Percentiles rank a stretch among this genome's conserved stretches.
phyloP scores from a whole-genome alignment of 108 stramenopile genomes.

The Thalassiosira profunda region DNA sequence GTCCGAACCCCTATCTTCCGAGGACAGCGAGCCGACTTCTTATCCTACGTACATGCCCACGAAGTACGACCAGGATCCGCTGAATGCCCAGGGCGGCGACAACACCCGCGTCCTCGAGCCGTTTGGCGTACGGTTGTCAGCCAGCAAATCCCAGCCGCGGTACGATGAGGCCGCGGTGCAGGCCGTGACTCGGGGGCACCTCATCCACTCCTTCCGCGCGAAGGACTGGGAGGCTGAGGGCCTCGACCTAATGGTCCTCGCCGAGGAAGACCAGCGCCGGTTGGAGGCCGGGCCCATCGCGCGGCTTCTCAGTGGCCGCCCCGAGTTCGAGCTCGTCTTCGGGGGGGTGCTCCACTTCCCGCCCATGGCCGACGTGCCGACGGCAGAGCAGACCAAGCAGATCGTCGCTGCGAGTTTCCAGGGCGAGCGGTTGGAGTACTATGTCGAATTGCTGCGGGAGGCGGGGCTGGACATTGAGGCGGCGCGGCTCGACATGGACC shows the following conservation, averaged over 20 bases:
- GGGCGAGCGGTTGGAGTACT: constrained; percentile 25
- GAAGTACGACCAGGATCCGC: neutral
- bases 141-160: constrained; percentile 1
- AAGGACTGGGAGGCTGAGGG: constrained; percentile 2
- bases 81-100: neutral
- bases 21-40: neutral
- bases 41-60: constrained; percentile 21
- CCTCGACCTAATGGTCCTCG: constrained; percentile 35
- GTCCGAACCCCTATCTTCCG: too few species aligned
- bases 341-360: constrained; percentile 39
- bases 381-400: constrained; percentile 10
- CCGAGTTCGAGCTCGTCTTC: constrained; percentile 15
- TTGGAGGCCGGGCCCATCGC: neutral
- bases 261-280: constrained; percentile 9
- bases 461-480: constrained; percentile 6
- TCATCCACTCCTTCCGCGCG: constrained; percentile 38
- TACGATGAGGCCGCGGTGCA: constrained; percentile 17
- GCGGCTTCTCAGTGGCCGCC: neutral
- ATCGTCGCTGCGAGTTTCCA: constrained; percentile 16
- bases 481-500: neutral
- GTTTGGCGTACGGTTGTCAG: constrained; percentile 12
- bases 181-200: constrained; percentile 27
- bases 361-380: neutral
- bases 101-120: constrained; percentile 9
- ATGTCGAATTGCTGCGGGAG: constrained; percentile 31